Evolutionary conservation across 2,329 filamentous ascomycete genomes (phyloP).

Genomic region (Fusarium sp.): DNA sequence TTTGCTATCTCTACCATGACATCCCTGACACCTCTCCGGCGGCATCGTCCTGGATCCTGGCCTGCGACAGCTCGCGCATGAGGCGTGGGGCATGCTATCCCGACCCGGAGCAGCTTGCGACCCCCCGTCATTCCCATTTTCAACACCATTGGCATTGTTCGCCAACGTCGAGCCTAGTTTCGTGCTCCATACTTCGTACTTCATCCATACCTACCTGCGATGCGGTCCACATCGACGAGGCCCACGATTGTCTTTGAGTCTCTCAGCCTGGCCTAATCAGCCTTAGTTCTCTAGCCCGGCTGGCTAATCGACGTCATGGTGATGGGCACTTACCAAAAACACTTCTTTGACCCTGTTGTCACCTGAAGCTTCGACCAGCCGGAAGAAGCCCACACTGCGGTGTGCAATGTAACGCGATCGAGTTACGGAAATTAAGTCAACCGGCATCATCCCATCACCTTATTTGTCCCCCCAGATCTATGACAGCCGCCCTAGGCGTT

Average conservation of each 20-base stretch:
- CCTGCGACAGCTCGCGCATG: conserved; percentile 37
- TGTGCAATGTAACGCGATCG: conserved; percentile 40
- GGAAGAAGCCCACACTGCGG: conserved; percentile 8
- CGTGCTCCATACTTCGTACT: conserved; percentile 24
- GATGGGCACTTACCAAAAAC: conserved; percentile 7
- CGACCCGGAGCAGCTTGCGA: conserved; percentile 40
- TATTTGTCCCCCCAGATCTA: conserved; percentile 33
- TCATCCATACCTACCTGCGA: conserved; percentile 1
- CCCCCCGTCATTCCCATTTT: conserved; percentile 26
- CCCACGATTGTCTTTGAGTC: conserved; percentile 11
- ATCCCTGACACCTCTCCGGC: conserved; percentile 23
- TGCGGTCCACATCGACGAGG: conserved; percentile 18
- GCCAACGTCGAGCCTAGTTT: conserved; percentile 22
- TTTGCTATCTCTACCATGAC: neutral
- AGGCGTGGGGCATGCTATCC: conserved; percentile 39
- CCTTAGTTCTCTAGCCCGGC: neutral
- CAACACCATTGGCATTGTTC: conserved; percentile 30
- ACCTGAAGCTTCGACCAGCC: conserved; percentile 24
- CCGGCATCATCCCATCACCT: conserved; percentile 28
- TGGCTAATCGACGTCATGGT: conserved; percentile 14
- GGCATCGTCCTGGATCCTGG: conserved; percentile 19
- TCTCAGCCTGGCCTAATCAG: conserved; percentile 16
- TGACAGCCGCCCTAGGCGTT: conserved; percentile 31
- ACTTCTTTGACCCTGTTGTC: conserved; percentile 15
- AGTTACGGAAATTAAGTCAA: conserved; percentile 34